Percentiles rank a stretch among this genome's conserved stretches.
These are phyloP conservation scores for Eucalyptus cloeziana DNA, from an alignment of 345 rosid species.

Conservation along the genomic window DNA sequence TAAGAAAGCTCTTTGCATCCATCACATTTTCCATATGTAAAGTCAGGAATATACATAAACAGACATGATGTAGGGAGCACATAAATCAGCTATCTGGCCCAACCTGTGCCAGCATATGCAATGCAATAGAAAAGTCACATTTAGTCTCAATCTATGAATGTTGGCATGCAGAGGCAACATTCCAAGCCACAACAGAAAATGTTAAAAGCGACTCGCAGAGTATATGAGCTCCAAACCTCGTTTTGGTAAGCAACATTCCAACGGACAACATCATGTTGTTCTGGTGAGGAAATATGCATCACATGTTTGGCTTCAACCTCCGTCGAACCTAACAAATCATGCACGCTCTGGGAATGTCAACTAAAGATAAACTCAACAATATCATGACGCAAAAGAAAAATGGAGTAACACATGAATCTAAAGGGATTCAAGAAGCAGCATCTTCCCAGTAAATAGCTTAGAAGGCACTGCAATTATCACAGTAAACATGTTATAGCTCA, in stretches of 20 bases:
- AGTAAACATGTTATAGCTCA: background rate
- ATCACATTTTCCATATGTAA: background rate
- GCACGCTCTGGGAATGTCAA: background rate
- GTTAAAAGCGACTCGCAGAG: background rate
- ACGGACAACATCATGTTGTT: constrained; percentile 51
- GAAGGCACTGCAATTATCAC: background rate
- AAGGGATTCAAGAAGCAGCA: background rate
- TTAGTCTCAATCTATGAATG: background rate
- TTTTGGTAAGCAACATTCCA: constrained; percentile 87
- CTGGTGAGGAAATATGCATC: constrained; percentile 44
- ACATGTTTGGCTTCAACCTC: constrained; percentile 64
- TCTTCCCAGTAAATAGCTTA: background rate
- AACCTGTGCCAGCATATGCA: background rate
- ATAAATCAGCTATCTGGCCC: background rate
- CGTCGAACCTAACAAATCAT: constrained; percentile 5
- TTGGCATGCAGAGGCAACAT: background rate
- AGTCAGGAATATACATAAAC: background rate
- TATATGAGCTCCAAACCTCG: constrained; percentile 40
- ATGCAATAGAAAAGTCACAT: background rate
- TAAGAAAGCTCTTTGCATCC: background rate
- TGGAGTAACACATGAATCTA: background rate
- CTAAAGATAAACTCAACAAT: background rate
- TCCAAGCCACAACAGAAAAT: background rate
- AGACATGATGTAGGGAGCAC: background rate
- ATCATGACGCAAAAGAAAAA: background rate